Conservation (phyloP, 2,329 filamentous ascomycete species). For the Calonectria crousiana region DNA sequence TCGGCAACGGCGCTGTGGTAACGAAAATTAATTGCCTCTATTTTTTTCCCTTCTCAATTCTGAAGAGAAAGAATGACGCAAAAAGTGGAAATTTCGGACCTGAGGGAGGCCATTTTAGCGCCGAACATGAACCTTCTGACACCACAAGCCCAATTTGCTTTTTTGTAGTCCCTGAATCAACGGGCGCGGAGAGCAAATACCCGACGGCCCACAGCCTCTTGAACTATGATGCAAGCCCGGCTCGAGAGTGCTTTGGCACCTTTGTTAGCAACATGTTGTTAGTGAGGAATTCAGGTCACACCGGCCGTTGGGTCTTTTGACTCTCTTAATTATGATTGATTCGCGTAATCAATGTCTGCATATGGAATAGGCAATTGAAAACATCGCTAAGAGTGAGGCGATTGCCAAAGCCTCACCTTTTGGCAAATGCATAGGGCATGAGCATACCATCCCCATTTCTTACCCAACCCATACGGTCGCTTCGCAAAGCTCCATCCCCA, state of each 20-base stretch:
- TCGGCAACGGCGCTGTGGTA: slow-evolving; percentile 6
- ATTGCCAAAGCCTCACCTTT: not conserved
- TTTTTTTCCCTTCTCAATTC: not conserved
- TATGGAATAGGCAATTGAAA: not conserved
- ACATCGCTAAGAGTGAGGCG: not conserved
- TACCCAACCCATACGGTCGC: not conserved
- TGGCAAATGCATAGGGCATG: not conserved
- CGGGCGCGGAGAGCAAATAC: slow-evolving; percentile 3
- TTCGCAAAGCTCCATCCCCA: not conserved
- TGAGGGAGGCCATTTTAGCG: slow-evolving; percentile 8
- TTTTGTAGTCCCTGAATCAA: not conserved
- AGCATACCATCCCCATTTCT: not conserved
- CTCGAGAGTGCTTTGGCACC: not conserved
- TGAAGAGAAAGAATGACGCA: not conserved
- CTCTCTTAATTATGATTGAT: not conserved
- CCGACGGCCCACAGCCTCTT: not conserved
- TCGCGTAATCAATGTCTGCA: not conserved
- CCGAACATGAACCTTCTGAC: slow-evolving; percentile 1
- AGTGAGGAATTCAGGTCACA: not conserved
- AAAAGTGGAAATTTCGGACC: not conserved
- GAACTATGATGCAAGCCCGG: not conserved
- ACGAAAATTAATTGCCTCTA: slow-evolving; percentile 5
- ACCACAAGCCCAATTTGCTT: not conserved
- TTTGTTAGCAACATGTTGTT: not conserved
- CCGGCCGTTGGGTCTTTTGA: not conserved